Base-by-base conservation (phyloP, 805 yeast genomes). In the Yarrowia keelungensis region DNA sequence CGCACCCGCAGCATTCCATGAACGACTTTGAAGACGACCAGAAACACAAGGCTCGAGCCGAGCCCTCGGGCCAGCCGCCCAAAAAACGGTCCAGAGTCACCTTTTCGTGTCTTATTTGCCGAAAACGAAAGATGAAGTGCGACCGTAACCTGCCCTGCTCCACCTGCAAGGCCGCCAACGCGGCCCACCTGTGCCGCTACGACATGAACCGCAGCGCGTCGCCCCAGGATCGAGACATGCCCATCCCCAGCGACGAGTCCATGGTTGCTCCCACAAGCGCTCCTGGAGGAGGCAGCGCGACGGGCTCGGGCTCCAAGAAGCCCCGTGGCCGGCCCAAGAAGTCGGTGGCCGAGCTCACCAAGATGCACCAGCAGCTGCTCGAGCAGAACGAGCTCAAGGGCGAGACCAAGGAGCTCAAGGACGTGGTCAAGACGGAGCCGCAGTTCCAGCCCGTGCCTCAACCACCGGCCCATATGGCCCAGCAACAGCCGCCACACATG, bases 131-230 rank as follows among this genome's bases (percentile, higher is more conserved):
- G 39, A 62, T 62, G 67, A 62, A 62, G 47, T 62, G 67, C 47
- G 67, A 62, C 56, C 67, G 67, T 12, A 46, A 62, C 15, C 50
- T 62, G 46, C 67, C 67, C 8, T 62, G 67, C 67, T 62, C 67
- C 45, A 62, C 67, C 4, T 62, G 67, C 56, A 49, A 47, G 56
- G 56, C 54, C 26, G 54, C 67, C 46, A 62, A 62, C 39, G 67
- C 67, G 16, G 67, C 67, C 38, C 67, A 62, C n/a, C 56, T 62
- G 38, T 62, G 67, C 19, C 67, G 67, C 5, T 62, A 62, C 32
- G 67, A 62, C 56, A 38, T 39, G 45, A 38, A 49, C 45, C 51
- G 56, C 15, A 46, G 46, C 65, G 51, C 50, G 32, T 43, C 65
- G 35, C 65, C 65, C 16, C 51, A 43, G 4, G 51, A 43, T 8